A percentile compares a stretch with the other conserved stretches of the same genome.
phyloP scores from a whole-genome alignment of 2,329 filamentous ascomycete genomes.

The Elsinoe fawcettii region DNA sequence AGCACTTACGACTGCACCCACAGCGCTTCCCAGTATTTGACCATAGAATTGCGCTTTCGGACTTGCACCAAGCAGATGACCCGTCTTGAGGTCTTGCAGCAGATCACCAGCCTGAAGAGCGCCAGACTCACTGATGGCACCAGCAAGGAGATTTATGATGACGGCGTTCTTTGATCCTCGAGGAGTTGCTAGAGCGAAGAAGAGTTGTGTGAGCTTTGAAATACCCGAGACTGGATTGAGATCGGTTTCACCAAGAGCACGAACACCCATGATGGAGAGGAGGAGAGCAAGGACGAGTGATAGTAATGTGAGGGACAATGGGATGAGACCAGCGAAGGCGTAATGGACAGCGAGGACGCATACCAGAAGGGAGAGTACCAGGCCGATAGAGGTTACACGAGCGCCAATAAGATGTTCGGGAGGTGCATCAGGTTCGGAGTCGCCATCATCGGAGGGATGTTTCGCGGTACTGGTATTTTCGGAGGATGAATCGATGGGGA shows the following conservation, averaged over 20 bases:
- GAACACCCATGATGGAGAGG: constrained; percentile 56
- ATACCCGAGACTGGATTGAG: constrained; percentile 95
- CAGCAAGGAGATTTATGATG: constrained; percentile 91
- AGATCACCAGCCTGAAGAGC: constrained; percentile 92
- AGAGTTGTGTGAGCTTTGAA: constrained; percentile 88
- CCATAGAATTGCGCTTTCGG: constrained; percentile 96
- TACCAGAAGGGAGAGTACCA: constrained; percentile 66
- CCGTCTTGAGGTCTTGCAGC: constrained; percentile 95
- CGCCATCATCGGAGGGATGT: constrained; percentile 25
- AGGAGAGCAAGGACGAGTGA: constrained; percentile 67
- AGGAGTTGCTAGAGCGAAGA: constrained; percentile 87
- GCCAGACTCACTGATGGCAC: constrained; percentile 75
- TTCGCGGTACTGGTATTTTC: constrained; percentile 18
- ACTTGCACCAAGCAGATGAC: constrained; percentile 82
- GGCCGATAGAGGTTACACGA: constrained; percentile 63
- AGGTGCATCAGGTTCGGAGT: constrained; percentile 68
- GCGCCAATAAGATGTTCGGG: constrained; percentile 70
- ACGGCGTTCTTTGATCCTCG: constrained; percentile 72
- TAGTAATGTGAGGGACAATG: constrained; percentile 72
- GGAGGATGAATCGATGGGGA: constrained; percentile 16
- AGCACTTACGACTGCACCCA: constrained; percentile 78
- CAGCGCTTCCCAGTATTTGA: constrained; percentile 81
- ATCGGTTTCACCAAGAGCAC: constrained; percentile 71
- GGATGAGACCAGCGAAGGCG: constrained; percentile 76
- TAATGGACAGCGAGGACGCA: constrained; percentile 76